Evolutionary conservation across 768 basidiomycete species (phyloP).

Genomic region (Lactarius deliciosus): DNA sequence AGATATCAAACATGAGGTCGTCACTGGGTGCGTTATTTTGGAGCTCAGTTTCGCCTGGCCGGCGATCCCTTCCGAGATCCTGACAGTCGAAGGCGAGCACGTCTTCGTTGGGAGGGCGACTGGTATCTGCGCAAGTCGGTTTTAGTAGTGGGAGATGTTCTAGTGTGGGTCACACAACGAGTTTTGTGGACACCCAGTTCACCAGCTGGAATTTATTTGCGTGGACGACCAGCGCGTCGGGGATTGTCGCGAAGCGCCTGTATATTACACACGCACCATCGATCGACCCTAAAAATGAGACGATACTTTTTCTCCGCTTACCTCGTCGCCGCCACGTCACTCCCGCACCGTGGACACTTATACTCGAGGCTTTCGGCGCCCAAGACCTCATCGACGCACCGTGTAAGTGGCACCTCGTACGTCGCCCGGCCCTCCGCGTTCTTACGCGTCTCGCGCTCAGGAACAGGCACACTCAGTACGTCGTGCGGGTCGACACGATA

Average conservation of each 20-base stretch:
- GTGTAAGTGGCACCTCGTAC: conserved; percentile 60
- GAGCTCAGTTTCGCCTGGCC: conserved; percentile 66
- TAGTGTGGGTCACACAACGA: conserved; percentile 53
- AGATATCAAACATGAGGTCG: too few relatives aligned
- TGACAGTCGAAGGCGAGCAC: conserved; percentile 55
- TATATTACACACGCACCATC: conserved; percentile 39
- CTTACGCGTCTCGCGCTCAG: conserved; percentile 56
- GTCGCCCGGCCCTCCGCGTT: conserved; percentile 60
- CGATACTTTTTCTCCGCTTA: conserved; percentile 38
- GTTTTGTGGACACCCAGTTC: conserved; percentile 95
- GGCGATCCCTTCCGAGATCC: conserved; percentile 70
- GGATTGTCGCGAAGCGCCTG: conserved; percentile 83
- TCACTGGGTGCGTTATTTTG: conserved; percentile 47
- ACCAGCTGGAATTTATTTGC: conserved; percentile 93
- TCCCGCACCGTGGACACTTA: conserved; percentile 69
- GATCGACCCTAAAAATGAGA: background rate
- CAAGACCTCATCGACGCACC: conserved; percentile 60
- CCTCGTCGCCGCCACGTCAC: conserved; percentile 70
- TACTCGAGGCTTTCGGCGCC: conserved; percentile 75
- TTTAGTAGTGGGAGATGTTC: conserved; percentile 3
- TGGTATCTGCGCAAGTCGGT: conserved; percentile 64
- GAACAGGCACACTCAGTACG: conserved; percentile 76
- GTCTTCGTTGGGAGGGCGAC: conserved; percentile 62
- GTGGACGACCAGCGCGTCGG: conserved; percentile 83
- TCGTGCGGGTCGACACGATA: conserved; percentile 79